Conservation (phyloP, 352 stramenopile species). For the Pythium aristosporum region DNA sequence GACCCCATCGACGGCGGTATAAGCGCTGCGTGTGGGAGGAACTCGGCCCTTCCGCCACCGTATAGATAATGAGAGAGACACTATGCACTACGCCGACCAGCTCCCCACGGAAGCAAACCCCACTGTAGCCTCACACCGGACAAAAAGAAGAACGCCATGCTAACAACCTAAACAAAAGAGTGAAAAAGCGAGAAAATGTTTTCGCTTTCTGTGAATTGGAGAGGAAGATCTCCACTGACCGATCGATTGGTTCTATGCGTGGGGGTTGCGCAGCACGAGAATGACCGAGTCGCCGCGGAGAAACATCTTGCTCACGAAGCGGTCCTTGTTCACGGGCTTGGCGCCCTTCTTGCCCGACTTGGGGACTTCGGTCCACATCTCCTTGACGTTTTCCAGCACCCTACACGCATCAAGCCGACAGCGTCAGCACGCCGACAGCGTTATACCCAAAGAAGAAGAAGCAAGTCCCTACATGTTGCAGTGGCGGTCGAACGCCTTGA, state of each 20-base stretch:
- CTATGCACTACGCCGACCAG: background rate
- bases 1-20: conserved; percentile 63
- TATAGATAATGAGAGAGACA: conserved; percentile 18
- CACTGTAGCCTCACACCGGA: background rate
- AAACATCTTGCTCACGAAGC: conserved; percentile 99
- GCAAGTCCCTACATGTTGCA: conserved; percentile 96
- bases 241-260: conserved; percentile 48
- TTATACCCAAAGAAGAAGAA: background rate
- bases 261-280: conserved; percentile 97
- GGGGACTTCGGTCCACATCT: conserved; percentile 99
- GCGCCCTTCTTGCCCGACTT: conserved; percentile 96
- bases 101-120: background rate
- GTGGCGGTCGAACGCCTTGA: conserved; percentile 99
- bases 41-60: background rate
- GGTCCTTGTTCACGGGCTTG: conserved; percentile 97
- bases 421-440: background rate
- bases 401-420: conserved; percentile 35
- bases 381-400: conserved; percentile 99
- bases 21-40: conserved; percentile 15
- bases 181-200: background rate
- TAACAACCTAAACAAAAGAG: background rate
- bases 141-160: background rate
- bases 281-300: conserved; percentile 99
- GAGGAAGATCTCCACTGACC: background rate
- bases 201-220: background rate